Conservation (phyloP, 2,329 filamentous ascomycete genomes). For the Colletotrichum sp. region DNA sequence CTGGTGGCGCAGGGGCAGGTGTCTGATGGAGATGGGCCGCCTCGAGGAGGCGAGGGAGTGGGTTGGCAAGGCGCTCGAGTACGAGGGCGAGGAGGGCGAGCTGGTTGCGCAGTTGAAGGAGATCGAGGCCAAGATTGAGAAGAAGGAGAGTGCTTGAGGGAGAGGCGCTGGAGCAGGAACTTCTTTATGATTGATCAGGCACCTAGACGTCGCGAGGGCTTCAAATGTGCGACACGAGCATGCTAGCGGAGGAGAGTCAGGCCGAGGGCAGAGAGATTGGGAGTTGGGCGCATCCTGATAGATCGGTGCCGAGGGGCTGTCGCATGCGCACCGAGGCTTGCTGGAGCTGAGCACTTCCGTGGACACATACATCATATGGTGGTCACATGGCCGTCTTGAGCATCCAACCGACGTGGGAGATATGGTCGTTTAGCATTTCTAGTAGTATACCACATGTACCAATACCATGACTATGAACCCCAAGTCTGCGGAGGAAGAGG, state of each 20-base stretch:
- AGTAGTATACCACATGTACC: slow-evolving; percentile 13
- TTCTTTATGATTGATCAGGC: not conserved
- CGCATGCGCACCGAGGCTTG: not conserved
- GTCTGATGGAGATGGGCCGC: slow-evolving; percentile 88
- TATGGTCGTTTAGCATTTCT: not conserved
- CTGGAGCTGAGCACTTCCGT: not conserved
- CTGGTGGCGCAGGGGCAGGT: slow-evolving; percentile 89
- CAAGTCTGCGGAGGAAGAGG: not conserved
- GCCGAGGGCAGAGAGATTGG: not conserved
- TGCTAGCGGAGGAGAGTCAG: not conserved
- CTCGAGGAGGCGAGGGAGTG: slow-evolving; percentile 82
- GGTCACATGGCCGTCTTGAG: not conserved
- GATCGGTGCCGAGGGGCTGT: not conserved
- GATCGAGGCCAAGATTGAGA: slow-evolving; percentile 53
- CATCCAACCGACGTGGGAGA: not conserved
- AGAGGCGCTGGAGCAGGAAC: not conserved
- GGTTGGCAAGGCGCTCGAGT: slow-evolving; percentile 78
- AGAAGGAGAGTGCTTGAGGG: slow-evolving; percentile 34
- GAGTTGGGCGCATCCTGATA: not conserved
- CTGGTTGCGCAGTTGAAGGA: slow-evolving; percentile 69
- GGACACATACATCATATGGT: not conserved
- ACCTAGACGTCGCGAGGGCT: not conserved
- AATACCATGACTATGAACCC: not conserved
- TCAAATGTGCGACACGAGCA: not conserved
- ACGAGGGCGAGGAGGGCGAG: slow-evolving; percentile 75